A percentile compares a stretch with the other conserved stretches of the same genome.
Conservation (phyloP, 179 eudicot species). For the Camellia oleifera region DNA sequence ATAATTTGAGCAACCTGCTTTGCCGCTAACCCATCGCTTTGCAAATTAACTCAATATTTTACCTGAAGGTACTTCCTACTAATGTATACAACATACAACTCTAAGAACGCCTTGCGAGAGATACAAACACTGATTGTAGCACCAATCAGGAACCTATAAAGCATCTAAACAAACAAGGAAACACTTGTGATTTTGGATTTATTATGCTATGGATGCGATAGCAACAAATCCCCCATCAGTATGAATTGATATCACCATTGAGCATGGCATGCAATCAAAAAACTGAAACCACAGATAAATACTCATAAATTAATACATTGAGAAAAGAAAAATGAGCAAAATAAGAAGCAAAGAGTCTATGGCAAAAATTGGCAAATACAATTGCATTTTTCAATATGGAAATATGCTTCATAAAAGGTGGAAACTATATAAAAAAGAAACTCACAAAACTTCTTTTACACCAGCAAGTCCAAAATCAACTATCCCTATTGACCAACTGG, state of each 20-base stretch:
- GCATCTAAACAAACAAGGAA: background rate
- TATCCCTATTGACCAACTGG: slow-evolving; percentile 4
- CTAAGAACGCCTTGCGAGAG: background rate
- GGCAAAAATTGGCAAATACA: background rate
- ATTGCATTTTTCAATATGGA: background rate
- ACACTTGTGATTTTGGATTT: background rate
- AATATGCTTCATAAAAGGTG: background rate
- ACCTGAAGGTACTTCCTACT: background rate
- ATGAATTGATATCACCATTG: background rate
- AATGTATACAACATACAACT: slow-evolving; percentile 4
- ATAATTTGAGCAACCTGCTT: background rate
- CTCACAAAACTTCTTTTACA: background rate
- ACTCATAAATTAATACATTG: too few relatives aligned
- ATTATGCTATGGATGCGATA: background rate
- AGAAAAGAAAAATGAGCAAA: background rate
- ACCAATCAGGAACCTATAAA: background rate
- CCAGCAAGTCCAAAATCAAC: background rate
- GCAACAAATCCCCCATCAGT: too few relatives aligned
- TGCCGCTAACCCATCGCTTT: background rate
- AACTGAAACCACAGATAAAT: background rate
- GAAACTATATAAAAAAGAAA: too few relatives aligned
- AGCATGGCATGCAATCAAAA: background rate
- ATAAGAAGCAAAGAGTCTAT: background rate
- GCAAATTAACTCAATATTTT: background rate
- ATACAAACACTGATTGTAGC: background rate